Evolutionary conservation across 495 filamentous ascomycete genomes (phyloP).

Genomic region (Jackrogersella minutella): DNA sequence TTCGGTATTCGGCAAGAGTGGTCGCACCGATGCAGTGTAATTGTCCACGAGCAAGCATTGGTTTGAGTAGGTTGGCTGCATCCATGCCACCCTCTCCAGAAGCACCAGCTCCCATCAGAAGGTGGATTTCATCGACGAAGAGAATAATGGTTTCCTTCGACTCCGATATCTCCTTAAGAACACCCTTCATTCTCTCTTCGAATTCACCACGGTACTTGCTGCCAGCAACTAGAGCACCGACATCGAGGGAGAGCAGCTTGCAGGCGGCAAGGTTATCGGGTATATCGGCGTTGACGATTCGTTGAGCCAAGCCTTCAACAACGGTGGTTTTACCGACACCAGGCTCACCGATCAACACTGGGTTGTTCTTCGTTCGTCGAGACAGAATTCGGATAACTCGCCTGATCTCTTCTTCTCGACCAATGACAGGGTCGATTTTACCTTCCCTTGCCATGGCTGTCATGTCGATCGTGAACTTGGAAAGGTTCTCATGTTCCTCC

Average conservation of each 20-base stretch:
- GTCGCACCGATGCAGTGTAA: conserved; percentile 98
- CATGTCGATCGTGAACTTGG: conserved; percentile 98
- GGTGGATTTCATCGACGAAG: conserved; percentile 98
- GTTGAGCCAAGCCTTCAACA: conserved; percentile 92
- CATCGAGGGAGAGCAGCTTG: conserved; percentile 91
- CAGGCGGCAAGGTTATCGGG: conserved; percentile 95
- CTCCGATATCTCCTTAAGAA: conserved; percentile 94
- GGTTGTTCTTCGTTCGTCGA: conserved; percentile 97
- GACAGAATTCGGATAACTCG: conserved; percentile 93
- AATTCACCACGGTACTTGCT: conserved; percentile 99
- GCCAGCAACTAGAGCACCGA: conserved; percentile 92
- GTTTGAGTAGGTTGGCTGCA: conserved; percentile 95
- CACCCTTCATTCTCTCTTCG: conserved; percentile 98
- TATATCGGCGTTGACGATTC: conserved; percentile 95
- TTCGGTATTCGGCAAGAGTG: conserved; percentile 92
- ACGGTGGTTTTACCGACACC: conserved; percentile 99
- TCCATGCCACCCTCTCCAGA: conserved; percentile 98
- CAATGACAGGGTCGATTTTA: conserved; percentile 98
- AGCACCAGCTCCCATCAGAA: conserved; percentile 95
- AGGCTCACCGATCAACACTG: conserved; percentile 90
- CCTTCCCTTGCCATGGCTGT: conserved; percentile 92
- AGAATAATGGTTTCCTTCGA: conserved; percentile 97
- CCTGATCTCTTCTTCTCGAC: conserved; percentile 94
- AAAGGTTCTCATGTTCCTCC: conserved; percentile 88
- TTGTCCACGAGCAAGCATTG: conserved; percentile 92